Base-by-base conservation (phyloP, 805 yeast genomes). In the Candida michaelii region DNA sequence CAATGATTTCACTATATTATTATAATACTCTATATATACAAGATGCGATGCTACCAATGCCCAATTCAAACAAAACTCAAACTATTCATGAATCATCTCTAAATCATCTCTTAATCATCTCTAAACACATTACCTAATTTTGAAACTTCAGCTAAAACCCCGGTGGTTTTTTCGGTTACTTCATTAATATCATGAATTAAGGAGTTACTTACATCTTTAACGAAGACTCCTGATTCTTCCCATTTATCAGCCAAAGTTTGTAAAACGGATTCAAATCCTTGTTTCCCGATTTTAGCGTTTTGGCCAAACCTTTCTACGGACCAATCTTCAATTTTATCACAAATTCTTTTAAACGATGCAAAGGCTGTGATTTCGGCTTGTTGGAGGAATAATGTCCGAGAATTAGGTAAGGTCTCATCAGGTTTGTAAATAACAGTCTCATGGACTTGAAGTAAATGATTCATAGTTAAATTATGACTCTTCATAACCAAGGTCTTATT, bases 311-410 rank as follows among this genome's bases (percentile, higher is more conserved):
- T 72, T 56, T 86, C 87, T 5, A 88, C 84, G 0, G 90, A 79
- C 96, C 97, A 91, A 38, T 89, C 95, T 62, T 91, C 99, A 47
- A 91, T 71, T 61, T 85, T 83, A 57, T 81, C 85, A 60, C 95
- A 85, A 4, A 93, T 63, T 45, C 79, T 74, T 42, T 73, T 65
- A 64, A 89, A 75, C 2, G 84, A 70, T 7, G 89, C 87, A 61
- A 82, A 85, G 0, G 98, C 96, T 1, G 89, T 83, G 52, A 91
- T 88, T 49, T 85, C 89, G 0, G 99, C 99, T 48, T 77, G 80
- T 63, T 91, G 99, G 27, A 67, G 62, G 59, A 90, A 90, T 9
- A 68, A 50, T 0, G 98, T 90, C 41, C 74, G 67, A 15, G 56
- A 46, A 1, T 30, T 41, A 0, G 84, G 80, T 45, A 79, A 68